Conservation (phyloP, 441 rosid species). For the Isatis lusitanica region DNA sequence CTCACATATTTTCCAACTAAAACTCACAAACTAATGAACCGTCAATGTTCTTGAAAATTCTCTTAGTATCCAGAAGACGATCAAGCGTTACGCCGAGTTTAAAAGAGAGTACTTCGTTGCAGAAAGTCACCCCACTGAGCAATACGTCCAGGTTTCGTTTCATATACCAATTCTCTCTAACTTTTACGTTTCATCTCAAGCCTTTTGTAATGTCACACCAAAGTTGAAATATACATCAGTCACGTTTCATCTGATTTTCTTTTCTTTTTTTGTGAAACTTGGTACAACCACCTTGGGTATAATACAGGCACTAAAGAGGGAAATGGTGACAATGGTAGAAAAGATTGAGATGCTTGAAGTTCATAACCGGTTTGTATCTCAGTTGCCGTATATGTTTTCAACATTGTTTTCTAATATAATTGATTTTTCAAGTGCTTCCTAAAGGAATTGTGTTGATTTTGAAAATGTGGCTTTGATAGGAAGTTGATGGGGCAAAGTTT, state of each 20-base stretch:
- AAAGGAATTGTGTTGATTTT: not conserved
- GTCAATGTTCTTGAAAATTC: conserved; percentile 1
- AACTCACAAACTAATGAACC: not conserved
- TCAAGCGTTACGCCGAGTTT: conserved; percentile 45
- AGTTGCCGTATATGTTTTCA: not conserved
- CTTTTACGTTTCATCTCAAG: not conserved
- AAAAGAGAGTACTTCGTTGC: conserved; percentile 22
- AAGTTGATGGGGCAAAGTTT: conserved; percentile 54
- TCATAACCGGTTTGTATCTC: conserved; percentile 45
- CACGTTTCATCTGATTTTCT: not conserved
- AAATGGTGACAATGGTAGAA: conserved; percentile 42
- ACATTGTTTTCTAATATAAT: not conserved
- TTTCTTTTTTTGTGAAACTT: conserved; percentile 5
- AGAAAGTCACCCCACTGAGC: conserved; percentile 25
- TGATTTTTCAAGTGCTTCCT: not conserved
- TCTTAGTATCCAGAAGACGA: conserved; percentile 46
- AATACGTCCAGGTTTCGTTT: conserved; percentile 44
- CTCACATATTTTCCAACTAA: not conserved
- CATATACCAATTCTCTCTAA: not conserved
- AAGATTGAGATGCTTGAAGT: conserved; percentile 51
- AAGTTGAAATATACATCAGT: not conserved
- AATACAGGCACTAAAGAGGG: conserved; percentile 40
- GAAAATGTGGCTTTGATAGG: conserved; percentile 34
- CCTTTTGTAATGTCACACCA: not conserved
- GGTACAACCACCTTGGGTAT: not conserved